These are phyloP conservation scores for Coemansia sp. DNA, from an alignment of 192 early-diverging fungal genomes.

Conservation along the genomic window DNA sequence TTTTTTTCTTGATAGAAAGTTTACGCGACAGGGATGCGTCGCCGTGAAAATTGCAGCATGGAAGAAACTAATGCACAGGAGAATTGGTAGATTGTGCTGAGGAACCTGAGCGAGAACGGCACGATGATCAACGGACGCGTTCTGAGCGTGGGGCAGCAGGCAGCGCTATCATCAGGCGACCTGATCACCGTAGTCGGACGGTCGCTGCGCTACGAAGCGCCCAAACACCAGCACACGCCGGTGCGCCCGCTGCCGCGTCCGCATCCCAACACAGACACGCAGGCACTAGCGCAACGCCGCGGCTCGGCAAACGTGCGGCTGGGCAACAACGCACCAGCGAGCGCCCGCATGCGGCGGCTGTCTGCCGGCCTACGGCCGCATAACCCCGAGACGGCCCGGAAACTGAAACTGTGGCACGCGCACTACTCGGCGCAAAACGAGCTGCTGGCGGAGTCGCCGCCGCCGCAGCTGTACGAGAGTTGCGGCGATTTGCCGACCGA, in stretches of 20 bases:
- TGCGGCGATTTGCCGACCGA: too few species aligned
- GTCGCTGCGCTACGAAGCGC: conserved; percentile 40
- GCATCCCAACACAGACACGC: background rate
- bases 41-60: too few species aligned
- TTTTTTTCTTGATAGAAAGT: too few species aligned
- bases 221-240: conserved; percentile 2
- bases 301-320: background rate
- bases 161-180: conserved; percentile 20
- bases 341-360: background rate
- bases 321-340: background rate
- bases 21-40: too few species aligned
- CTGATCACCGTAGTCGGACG: conserved; percentile 41
- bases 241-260: background rate
- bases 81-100: conserved; percentile 31
- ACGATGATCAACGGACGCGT: conserved; percentile 15
- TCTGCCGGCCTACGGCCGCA: conserved; percentile 4
- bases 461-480: conserved; percentile 4
- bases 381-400: conserved; percentile 20
- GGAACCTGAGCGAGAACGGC: conserved; percentile 36
- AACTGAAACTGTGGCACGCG: conserved; percentile 36
- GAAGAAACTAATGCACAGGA: too few species aligned
- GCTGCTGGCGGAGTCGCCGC: conserved; percentile 16
- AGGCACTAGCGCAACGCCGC: background rate
- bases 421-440: conserved; percentile 30
- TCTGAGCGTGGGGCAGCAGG: conserved; percentile 22